Conservation (phyloP, 2,329 filamentous ascomycete genomes). For the Hymenotorrendiella dingleyae region DNA sequence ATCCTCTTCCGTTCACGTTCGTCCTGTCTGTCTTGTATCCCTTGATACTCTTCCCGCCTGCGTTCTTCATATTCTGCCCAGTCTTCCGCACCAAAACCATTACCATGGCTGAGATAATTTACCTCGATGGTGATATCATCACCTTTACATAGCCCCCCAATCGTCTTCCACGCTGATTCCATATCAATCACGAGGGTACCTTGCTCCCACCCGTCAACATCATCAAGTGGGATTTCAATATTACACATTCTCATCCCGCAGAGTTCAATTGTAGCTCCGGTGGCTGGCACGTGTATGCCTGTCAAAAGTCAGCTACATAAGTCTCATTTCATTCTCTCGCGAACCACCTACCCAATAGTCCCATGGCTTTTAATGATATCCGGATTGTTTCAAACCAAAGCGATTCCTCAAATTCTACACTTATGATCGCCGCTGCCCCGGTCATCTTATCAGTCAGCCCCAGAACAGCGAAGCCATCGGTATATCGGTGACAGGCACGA, state of each 20-base stretch:
- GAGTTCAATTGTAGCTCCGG: not conserved
- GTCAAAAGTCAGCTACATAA: not conserved
- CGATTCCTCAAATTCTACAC: not conserved
- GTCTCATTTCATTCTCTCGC: no score
- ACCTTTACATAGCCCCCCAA: no score
- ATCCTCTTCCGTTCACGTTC: no score
- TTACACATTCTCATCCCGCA: not conserved
- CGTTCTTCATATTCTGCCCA: no score
- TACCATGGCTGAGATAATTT: no score
- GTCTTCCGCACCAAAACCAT: no score
- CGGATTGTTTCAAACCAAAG: not conserved
- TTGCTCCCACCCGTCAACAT: not conserved
- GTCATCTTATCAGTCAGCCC: constrained; percentile 10
- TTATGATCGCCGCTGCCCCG: constrained; percentile 7
- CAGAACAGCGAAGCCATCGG: constrained; percentile 3
- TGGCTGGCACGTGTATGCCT: not conserved
- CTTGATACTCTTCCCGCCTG: no score
- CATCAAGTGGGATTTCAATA: not conserved
- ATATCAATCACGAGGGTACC: not conserved
- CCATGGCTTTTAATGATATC: not conserved
- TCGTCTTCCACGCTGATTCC: not conserved
- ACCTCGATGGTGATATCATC: no score
- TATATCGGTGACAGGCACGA: no score
- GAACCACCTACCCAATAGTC: not conserved
- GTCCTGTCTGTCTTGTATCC: no score